Percentiles rank a stretch among this genome's conserved stretches.
Evolutionary conservation across 768 basidiomycete genomes (phyloP).

Genomic region (Boletus pseudo-olivaceus): DNA sequence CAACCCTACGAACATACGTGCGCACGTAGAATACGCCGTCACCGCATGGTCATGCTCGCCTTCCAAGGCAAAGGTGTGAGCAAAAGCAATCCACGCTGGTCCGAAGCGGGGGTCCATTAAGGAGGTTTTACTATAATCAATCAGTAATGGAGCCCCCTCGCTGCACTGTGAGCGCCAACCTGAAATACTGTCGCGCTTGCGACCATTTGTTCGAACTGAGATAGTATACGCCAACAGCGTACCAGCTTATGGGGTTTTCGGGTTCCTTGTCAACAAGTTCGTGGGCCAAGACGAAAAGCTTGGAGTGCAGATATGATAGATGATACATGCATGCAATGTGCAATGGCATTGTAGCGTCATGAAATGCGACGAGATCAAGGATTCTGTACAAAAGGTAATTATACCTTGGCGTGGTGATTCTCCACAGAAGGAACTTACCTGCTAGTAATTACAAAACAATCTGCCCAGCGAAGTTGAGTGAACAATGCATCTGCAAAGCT

Average conservation of each 20-base stretch:
- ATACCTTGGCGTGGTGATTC: background rate
- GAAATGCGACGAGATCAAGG: conserved; percentile 76
- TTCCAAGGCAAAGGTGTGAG: conserved; percentile 94
- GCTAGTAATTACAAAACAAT: conserved; percentile 86
- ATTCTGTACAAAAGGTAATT: conserved; percentile 51
- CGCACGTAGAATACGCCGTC: conserved; percentile 96
- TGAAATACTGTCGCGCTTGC: conserved; percentile 92
- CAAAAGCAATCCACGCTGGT: conserved; percentile 97
- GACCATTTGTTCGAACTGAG: conserved; percentile 82
- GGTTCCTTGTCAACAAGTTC: conserved; percentile 94
- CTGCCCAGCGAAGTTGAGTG: conserved; percentile 86
- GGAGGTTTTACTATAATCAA: conserved; percentile 75
- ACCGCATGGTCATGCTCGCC: conserved; percentile 99
- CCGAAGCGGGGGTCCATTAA: conserved; percentile 95
- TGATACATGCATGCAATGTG: conserved; percentile 99
- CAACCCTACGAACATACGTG: conserved; percentile 91
- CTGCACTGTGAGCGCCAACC: conserved; percentile 46
- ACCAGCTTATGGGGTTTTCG: conserved; percentile 93
- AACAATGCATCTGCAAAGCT: conserved; percentile 90
- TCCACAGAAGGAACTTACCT: conserved; percentile 42
- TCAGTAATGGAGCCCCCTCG: conserved; percentile 5
- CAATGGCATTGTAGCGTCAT: conserved; percentile 85
- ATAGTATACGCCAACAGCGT: conserved; percentile 98
- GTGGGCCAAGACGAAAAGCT: conserved; percentile 93
- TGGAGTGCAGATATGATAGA: conserved; percentile 84